Evolutionary conservation across 176 grass and related monocot genomes (phyloP).

Genomic region (Leersia perrieri): DNA sequence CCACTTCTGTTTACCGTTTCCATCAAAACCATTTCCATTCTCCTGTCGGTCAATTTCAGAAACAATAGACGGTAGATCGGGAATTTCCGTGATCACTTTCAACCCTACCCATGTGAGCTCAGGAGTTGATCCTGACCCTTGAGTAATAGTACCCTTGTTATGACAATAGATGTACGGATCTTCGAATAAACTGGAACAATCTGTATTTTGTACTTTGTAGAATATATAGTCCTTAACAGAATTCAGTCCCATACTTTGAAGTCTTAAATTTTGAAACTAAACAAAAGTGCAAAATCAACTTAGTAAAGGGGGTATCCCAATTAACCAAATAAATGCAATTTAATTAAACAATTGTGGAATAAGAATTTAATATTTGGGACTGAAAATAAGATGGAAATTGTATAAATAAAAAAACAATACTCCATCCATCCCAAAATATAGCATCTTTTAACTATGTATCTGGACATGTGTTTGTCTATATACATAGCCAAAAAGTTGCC

Average conservation of each 20-base stretch:
- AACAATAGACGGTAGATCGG: too few species aligned
- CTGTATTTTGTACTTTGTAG: neutral
- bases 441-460: too few species aligned
- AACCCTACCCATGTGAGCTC: neutral
- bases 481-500: too few species aligned
- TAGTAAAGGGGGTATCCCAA: neutral
- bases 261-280: neutral
- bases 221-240: too few species aligned
- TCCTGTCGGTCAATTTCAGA: too few species aligned
- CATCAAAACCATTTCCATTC: too few species aligned
- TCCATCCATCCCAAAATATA: too few species aligned
- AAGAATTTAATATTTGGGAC: neutral
- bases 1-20: too few species aligned
- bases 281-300: constrained; percentile 8
- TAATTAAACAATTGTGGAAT: neutral
- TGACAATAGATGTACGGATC: neutral
- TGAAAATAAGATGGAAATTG: neutral
- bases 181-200: neutral
- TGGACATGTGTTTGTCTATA: too few species aligned
- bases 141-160: neutral
- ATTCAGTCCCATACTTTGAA: neutral
- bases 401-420: neutral
- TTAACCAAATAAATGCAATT: neutral
- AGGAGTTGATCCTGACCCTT: neutral
- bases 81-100: too few species aligned